Percentiles rank a stretch among this genome's conserved stretches.
Evolutionary conservation across 2,329 filamentous ascomycete species (phyloP).

Genomic region (Diaporthe vaccinii): DNA sequence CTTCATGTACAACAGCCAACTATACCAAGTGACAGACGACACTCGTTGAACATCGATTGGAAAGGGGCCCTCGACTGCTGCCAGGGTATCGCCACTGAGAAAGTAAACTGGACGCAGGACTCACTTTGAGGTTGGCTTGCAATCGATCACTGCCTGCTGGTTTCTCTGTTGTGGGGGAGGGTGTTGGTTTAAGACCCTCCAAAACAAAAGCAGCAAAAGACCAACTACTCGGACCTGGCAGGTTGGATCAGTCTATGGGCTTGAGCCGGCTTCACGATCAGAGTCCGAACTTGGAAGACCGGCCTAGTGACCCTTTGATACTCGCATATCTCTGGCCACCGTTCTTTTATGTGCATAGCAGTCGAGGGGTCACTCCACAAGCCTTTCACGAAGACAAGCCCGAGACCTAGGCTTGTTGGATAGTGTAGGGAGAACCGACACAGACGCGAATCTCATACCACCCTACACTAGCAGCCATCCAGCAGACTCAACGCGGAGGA

Average conservation of each 20-base stretch:
- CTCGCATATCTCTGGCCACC: slow-evolving; percentile 19
- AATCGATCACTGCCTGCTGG: background rate
- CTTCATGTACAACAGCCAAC: background rate
- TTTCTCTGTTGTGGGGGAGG: background rate
- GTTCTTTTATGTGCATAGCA: background rate
- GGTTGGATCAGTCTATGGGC: background rate
- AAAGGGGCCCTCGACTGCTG: background rate
- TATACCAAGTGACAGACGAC: background rate
- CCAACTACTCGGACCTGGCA: background rate
- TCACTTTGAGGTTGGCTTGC: background rate
- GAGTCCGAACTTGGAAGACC: background rate
- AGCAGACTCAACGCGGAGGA: background rate
- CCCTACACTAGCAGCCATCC: background rate
- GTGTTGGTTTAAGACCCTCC: no score
- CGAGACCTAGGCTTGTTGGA: background rate
- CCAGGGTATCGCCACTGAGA: background rate
- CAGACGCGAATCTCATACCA: background rate
- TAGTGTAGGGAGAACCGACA: background rate
- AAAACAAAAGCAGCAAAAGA: background rate
- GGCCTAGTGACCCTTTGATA: background rate
- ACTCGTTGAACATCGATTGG: background rate
- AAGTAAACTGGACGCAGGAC: background rate
- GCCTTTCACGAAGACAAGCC: background rate
- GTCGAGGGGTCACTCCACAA: background rate
- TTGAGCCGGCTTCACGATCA: background rate